Conservation (phyloP, 352 stramenopile genomes). For the Pythium aphanidermatum region DNA sequence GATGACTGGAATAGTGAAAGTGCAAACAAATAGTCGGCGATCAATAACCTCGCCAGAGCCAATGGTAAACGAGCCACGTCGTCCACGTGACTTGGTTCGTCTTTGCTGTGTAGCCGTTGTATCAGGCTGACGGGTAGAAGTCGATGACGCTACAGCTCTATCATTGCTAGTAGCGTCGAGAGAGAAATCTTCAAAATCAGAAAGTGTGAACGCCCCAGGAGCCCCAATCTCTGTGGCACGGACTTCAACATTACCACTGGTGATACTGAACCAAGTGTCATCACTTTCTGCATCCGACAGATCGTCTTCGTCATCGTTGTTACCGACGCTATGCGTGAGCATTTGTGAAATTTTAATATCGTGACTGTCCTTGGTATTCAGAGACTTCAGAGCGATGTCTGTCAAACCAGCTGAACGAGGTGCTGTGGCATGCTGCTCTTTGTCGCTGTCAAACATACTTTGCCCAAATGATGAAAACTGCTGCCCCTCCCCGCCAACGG, state of each 20-base stretch:
- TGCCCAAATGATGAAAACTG: too few relatives aligned
- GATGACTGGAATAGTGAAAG: conserved; percentile 77
- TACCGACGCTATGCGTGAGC: conserved; percentile 1
- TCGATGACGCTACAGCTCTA: not conserved
- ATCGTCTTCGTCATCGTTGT: conserved; percentile 35
- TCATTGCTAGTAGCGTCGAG: not conserved
- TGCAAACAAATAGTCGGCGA: conserved; percentile 66
- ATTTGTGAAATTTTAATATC: too few relatives aligned
- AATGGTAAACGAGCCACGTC: conserved; percentile 17
- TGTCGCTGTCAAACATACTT: too few relatives aligned
- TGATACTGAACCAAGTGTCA: conserved; percentile 88
- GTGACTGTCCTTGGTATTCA: too few relatives aligned
- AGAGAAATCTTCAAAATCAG: conserved; percentile 18
- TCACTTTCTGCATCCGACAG: conserved; percentile 78
- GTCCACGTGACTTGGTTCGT: too few relatives aligned
- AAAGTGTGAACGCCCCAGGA: not conserved
- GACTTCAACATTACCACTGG: conserved; percentile 51
- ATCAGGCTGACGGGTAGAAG: too few relatives aligned
- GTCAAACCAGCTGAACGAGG: conserved; percentile 45
- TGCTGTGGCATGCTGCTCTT: too few relatives aligned
- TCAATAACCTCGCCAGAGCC: conserved; percentile 52
- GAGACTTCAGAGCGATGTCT: too few relatives aligned
- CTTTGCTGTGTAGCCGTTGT: too few relatives aligned
- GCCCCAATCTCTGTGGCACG: not conserved
- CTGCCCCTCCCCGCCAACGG: too few relatives aligned